Conservation (phyloP, 345 rosid species). For the Isatis tinctoria region DNA sequence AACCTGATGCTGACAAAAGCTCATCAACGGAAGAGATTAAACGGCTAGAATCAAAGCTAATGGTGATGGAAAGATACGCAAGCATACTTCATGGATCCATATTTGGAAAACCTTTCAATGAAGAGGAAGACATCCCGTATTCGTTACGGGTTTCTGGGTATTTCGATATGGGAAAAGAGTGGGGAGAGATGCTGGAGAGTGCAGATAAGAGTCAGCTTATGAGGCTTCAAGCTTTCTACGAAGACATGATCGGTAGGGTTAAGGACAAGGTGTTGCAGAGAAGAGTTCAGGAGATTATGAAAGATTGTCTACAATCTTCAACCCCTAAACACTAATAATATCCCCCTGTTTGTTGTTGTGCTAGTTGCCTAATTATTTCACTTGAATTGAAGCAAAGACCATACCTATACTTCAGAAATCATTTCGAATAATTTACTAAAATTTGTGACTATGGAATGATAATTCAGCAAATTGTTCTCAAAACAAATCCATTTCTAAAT, state of each 20-base stretch:
- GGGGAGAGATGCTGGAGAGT: conserved; percentile 79
- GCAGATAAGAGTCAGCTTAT: conserved; percentile 63
- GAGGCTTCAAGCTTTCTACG: conserved; percentile 70
- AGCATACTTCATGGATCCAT: conserved; percentile 79
- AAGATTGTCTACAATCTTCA: conserved; percentile 57
- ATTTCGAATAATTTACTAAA: neutral
- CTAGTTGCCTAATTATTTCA: neutral
- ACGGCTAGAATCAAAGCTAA: conserved; percentile 57
- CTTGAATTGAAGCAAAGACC: neutral
- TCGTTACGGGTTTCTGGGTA: conserved; percentile 44
- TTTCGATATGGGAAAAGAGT: conserved; percentile 64
- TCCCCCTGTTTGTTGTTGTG: neutral
- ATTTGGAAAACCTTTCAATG: conserved; percentile 70
- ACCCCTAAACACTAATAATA: conserved; percentile 15
- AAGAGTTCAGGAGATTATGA: conserved; percentile 73
- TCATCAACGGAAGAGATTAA: conserved; percentile 61
- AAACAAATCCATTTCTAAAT: neutral
- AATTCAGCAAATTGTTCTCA: neutral
- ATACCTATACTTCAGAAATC: neutral
- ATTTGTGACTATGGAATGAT: neutral
- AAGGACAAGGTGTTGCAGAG: conserved; percentile 81
- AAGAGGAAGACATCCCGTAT: conserved; percentile 60
- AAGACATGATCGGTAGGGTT: conserved; percentile 66
- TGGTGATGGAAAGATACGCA: conserved; percentile 65
- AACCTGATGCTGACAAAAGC: conserved; percentile 38